Base-by-base conservation (phyloP, 805 yeast genomes). In the Lachancea waltii region DNA sequence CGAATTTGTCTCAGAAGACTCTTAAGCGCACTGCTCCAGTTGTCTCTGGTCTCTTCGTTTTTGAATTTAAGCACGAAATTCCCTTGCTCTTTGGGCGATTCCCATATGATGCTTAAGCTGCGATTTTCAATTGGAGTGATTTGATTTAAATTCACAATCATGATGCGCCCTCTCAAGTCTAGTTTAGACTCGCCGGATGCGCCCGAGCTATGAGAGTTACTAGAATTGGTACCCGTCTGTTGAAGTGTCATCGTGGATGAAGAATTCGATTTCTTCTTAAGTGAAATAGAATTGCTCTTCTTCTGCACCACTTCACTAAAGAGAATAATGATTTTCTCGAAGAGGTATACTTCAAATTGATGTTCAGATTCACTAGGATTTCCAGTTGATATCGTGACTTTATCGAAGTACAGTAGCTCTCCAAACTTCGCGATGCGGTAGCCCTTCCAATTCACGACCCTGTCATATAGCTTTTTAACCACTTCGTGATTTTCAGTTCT, bases 371-470 rank as follows among this genome's bases (percentile, higher is more conserved):
- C 81, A 25, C 71, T 70, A 2, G 60, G 46, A 24, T 73, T 73
- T 41, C 64, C 67, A 7, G 62, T 60, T 2, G 65, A 58, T 7
- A 61, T 60, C 8, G 77, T 73, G 23, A 84, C 87, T 27, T 69
- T 66, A 41, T 86, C 90, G 51, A 78, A 81, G 54, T 78, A 78
- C 38, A 89, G 63, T 42, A 92, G 70, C 42, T 85, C 95, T 18
- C 99, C 99, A 58, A 86, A 85, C 46, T 79, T 81, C 39, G 69
- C 70, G 30, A 82, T 66, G 42, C 79, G 78, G 56, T 85, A 86
- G 16, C 96, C 97, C 50, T 86, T 78, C 98, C 98, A 92, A 62
- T 89, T 95, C 16, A 71, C 68, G 8, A 90, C 94, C 41, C 89
- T 74, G 15, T 77, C 84, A 38, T 73, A 70, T 30, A 92, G 69